These are phyloP conservation scores for Scorias spongiosa DNA, from an alignment of 2,329 filamentous ascomycete species.

Conservation along the genomic window DNA sequence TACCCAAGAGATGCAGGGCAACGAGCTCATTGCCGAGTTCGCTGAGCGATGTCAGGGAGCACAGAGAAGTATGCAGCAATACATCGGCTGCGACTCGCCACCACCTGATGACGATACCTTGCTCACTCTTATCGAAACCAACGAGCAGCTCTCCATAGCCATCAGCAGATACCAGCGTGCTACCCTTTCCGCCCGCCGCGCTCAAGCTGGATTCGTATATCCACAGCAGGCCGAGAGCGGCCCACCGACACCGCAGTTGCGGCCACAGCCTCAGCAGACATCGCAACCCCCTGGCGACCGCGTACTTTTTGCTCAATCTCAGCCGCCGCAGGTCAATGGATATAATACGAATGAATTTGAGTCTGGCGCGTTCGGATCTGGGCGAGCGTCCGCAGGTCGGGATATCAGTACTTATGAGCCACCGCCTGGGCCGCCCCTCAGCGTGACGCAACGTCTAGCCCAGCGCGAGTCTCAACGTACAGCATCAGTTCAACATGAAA, in stretches of 20 bases:
- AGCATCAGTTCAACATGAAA: neutral
- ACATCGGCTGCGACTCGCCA: conserved; percentile 68
- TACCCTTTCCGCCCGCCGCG: conserved; percentile 43
- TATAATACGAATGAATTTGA: neutral
- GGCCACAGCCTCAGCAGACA: neutral
- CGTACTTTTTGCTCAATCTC: neutral
- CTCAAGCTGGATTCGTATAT: conserved; percentile 17
- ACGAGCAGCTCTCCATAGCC: conserved; percentile 74
- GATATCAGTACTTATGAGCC: neutral
- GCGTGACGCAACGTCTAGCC: conserved; percentile 1
- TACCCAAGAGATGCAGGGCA: conserved; percentile 55
- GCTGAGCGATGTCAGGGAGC: conserved; percentile 71
- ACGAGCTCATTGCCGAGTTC: conserved; percentile 83
- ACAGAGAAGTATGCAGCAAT: conserved; percentile 66
- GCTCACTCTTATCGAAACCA: conserved; percentile 83
- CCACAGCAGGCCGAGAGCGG: neutral
- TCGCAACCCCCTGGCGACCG: neutral
- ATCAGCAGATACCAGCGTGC: conserved; percentile 75
- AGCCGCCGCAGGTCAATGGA: neutral
- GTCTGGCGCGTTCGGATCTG: neutral
- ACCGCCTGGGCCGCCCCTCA: neutral
- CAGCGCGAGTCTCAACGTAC: conserved; percentile 3
- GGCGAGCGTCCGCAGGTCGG: neutral
- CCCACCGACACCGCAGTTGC: neutral
- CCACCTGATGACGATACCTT: conserved; percentile 85